Evolutionary conservation across 2,329 filamentous ascomycete species (phyloP).

Genomic region (Chrysoporthe cubensis): DNA sequence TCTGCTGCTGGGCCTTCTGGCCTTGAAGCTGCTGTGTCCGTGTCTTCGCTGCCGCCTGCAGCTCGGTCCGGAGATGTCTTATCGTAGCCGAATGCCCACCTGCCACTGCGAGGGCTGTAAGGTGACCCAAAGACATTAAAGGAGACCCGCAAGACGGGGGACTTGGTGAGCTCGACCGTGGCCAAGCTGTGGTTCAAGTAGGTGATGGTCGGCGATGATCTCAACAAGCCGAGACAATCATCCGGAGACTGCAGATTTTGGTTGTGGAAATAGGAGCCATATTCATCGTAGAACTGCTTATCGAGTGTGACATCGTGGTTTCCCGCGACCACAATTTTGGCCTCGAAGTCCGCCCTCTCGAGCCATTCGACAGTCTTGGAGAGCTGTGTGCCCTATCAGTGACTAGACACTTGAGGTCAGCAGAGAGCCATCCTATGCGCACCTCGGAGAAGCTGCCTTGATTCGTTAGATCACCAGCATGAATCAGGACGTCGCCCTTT

Average conservation of each 20-base stretch:
- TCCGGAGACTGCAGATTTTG: slow-evolving; percentile 55
- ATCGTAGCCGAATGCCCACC: slow-evolving; percentile 72
- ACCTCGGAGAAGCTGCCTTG: slow-evolving; percentile 64
- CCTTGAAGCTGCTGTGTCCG: background rate
- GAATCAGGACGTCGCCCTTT: slow-evolving; percentile 73
- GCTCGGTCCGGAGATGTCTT: background rate
- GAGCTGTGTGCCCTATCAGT: slow-evolving; percentile 43
- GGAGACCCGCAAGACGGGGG: slow-evolving; percentile 58
- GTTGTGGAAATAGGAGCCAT: slow-evolving; percentile 60
- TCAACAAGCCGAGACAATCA: slow-evolving; percentile 59
- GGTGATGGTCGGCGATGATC: slow-evolving; percentile 58
- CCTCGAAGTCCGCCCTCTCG: slow-evolving; percentile 67
- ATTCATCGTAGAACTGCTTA: slow-evolving; percentile 58
- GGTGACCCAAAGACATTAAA: slow-evolving; percentile 76
- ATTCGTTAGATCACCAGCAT: slow-evolving; percentile 78
- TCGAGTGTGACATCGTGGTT: slow-evolving; percentile 80
- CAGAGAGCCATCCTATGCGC: background rate
- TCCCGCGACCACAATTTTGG: slow-evolving; percentile 72
- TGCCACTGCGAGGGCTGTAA: slow-evolving; percentile 58
- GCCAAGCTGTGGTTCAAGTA: slow-evolving; percentile 66
- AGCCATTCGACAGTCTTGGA: slow-evolving; percentile 69
- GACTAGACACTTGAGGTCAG: background rate
- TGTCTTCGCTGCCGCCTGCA: slow-evolving; percentile 21
- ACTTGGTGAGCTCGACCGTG: slow-evolving; percentile 57
- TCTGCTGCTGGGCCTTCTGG: slow-evolving; percentile 13